Conservation (phyloP, 768 basidiomycete genomes). For the Boletus barrowsii region DNA sequence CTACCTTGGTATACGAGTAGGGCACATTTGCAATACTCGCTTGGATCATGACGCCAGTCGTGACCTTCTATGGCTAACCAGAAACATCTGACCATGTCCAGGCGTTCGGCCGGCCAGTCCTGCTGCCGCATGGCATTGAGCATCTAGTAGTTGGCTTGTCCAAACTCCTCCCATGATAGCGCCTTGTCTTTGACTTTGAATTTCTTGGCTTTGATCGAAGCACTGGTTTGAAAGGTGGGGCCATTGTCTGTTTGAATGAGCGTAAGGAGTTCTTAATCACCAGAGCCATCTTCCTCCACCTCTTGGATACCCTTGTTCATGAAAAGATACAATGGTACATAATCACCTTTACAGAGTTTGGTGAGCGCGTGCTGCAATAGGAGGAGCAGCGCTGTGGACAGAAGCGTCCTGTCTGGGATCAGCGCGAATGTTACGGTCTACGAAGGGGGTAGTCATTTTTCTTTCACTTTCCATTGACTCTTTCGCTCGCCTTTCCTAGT, state of each 20-base stretch:
- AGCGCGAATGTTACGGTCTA: too few relatives aligned
- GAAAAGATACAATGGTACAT: background rate
- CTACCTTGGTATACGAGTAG: too few relatives aligned
- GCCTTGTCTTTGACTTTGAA: background rate
- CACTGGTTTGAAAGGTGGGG: background rate
- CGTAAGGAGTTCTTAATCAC: background rate
- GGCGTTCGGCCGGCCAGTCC: background rate
- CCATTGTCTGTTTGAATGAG: background rate
- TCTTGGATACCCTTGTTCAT: background rate
- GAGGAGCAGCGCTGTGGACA: background rate
- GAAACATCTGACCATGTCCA: background rate
- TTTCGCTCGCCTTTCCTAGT: too few relatives aligned
- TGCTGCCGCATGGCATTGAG: background rate
- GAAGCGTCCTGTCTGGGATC: background rate
- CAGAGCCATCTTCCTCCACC: background rate
- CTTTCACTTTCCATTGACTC: too few relatives aligned
- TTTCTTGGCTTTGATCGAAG: background rate
- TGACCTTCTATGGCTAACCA: background rate
- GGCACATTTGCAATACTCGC: too few relatives aligned
- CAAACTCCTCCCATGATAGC: background rate
- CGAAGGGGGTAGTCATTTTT: too few relatives aligned
- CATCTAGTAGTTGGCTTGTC: background rate
- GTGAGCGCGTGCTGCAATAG: background rate
- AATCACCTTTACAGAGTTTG: background rate
- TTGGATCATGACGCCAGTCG: too few relatives aligned